phyloP scores from a whole-genome alignment of 331 rosid genomes.

The Rhamnella rubrinervis region DNA sequence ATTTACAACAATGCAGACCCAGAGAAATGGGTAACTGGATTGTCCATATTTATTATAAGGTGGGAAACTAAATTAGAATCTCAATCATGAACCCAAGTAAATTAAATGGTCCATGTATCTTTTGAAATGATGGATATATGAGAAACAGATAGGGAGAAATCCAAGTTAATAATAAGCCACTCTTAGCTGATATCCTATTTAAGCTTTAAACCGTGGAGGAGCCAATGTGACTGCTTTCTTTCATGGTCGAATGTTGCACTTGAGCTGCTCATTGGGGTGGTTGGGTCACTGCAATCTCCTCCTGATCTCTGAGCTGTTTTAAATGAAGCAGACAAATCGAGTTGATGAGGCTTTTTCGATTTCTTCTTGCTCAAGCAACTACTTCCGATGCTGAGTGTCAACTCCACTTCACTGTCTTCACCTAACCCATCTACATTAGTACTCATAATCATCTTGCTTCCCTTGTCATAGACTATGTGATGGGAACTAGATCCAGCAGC shows the following conservation, averaged over 20 bases:
- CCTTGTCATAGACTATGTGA: slow-evolving; percentile 13
- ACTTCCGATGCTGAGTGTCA: slow-evolving; percentile 84
- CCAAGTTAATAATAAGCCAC: no score
- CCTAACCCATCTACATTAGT: slow-evolving; percentile 30
- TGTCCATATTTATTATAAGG: slow-evolving; percentile 40
- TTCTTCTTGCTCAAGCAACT: slow-evolving; percentile 48
- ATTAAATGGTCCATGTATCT: slow-evolving; percentile 31
- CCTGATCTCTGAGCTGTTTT: slow-evolving; percentile 57
- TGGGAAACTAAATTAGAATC: slow-evolving; percentile 48
- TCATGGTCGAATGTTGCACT: slow-evolving; percentile 72
- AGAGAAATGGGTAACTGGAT: slow-evolving; percentile 21
- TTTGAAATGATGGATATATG: slow-evolving; percentile 9
- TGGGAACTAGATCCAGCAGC: slow-evolving; percentile 45
- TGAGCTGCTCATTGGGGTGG: slow-evolving; percentile 72
- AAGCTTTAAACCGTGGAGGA: slow-evolving; percentile 77
- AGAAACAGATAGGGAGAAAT: background rate
- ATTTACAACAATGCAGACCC: slow-evolving; percentile 42
- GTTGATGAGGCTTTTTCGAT: slow-evolving; percentile 33
- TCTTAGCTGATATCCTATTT: slow-evolving; percentile 27
- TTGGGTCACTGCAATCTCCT: slow-evolving; percentile 71
- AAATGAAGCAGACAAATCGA: slow-evolving; percentile 56
- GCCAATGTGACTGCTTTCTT: slow-evolving; percentile 76
- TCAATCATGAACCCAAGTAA: slow-evolving; percentile 48
- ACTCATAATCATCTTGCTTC: slow-evolving; percentile 29
- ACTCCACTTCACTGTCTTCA: slow-evolving; percentile 76